phyloP scores from a whole-genome alignment of 1,284 basidiomycete species.

The Tetrapyrgos nigripes region DNA sequence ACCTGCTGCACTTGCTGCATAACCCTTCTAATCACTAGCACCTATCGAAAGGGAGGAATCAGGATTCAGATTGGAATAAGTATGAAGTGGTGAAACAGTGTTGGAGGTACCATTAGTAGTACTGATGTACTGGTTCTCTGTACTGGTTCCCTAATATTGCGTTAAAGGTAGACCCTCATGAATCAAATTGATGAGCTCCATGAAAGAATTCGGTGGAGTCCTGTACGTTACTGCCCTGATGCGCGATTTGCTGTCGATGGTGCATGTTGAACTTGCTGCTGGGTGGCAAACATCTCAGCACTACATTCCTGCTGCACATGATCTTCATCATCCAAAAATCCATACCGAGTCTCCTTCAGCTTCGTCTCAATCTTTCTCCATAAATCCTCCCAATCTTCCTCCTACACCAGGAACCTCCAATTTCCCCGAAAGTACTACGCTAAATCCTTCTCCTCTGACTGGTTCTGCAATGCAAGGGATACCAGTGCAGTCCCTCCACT shows the following conservation, averaged over 20 bases:
- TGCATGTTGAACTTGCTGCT: too few species aligned
- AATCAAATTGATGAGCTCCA: too few species aligned
- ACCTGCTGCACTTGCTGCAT: too few species aligned
- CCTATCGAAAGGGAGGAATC: too few species aligned
- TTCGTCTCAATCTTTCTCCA: background rate
- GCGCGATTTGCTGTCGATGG: background rate
- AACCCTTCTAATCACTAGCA: too few species aligned
- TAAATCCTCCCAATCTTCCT: background rate
- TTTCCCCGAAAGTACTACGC: slow-evolving; percentile 71
- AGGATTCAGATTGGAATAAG: too few species aligned
- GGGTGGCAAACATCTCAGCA: background rate
- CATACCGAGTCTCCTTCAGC: background rate
- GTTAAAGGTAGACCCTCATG: too few species aligned
- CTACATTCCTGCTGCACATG: background rate
- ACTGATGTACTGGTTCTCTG: too few species aligned
- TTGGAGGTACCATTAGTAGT: too few species aligned
- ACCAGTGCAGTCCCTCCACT: slow-evolving; percentile 81
- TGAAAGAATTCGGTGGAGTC: too few species aligned
- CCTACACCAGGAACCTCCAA: slow-evolving; percentile 48
- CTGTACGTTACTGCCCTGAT: background rate
- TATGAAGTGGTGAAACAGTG: too few species aligned
- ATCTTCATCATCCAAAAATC: background rate
- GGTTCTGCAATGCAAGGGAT: slow-evolving; percentile 75
- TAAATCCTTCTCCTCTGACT: slow-evolving; percentile 69
- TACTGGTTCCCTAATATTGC: too few species aligned